Percentiles rank a stretch among this genome's conserved stretches.
These are phyloP conservation scores for Syzygium jambos DNA, from an alignment of 345 rosid genomes.

Conservation along the genomic window DNA sequence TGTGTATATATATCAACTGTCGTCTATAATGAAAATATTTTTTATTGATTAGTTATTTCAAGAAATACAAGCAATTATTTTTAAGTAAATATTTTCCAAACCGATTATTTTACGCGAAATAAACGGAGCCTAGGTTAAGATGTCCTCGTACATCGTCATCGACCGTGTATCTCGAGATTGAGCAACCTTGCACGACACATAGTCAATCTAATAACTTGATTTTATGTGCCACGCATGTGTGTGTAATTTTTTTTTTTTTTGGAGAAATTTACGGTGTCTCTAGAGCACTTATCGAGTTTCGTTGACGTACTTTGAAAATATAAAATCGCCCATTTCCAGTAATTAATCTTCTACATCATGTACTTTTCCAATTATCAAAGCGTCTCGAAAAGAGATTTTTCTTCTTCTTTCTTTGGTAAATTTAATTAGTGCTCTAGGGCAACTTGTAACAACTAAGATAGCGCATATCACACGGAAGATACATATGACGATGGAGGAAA, in stretches of 20 bases:
- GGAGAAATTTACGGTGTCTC: neutral
- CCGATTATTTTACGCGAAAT: fast-evolving
- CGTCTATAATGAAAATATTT: neutral
- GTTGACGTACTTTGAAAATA: neutral
- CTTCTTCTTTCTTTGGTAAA: neutral
- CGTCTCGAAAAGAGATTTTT: neutral
- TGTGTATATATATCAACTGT: neutral
- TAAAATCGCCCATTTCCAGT: neutral
- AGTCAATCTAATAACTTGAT: neutral
- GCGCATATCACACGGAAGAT: neutral
- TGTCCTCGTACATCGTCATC: fast-evolving
- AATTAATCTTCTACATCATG: neutral
- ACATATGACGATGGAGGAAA: neutral
- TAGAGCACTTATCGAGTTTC: neutral
- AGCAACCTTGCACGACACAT: neutral
- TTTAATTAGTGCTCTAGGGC: neutral
- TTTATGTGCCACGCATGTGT: neutral
- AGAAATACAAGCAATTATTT: fast-evolving
- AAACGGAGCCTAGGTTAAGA: fast-evolving
- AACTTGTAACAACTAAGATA: neutral
- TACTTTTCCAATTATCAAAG: neutral
- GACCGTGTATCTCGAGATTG: fast-evolving
- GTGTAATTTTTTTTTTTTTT: neutral
- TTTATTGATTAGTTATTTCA: neutral
- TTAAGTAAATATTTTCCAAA: neutral